phyloP scores from a whole-genome alignment of 1,284 basidiomycete genomes.

The Apiotrichum laibachii region DNA sequence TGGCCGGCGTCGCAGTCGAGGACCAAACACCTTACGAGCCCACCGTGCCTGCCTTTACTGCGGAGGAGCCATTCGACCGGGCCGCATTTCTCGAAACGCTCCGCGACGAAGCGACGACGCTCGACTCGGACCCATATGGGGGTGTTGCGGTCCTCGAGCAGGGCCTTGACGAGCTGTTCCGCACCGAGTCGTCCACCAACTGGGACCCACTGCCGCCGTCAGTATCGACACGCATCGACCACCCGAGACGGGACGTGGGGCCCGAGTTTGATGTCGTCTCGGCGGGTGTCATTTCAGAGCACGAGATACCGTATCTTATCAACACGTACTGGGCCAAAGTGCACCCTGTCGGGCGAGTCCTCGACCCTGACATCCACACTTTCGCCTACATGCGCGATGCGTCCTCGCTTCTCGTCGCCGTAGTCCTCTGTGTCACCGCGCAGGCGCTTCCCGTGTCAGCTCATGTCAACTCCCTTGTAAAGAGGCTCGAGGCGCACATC shows the following conservation, averaged over 20 bases:
- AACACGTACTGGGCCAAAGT: slow-evolving; percentile 21
- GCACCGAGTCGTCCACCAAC: too few species aligned
- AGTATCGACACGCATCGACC: slow-evolving; percentile 22
- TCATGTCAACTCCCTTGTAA: slow-evolving; percentile 17
- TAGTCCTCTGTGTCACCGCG: slow-evolving; percentile 15
- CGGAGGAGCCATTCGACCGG: slow-evolving; percentile 10
- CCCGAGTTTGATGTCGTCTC: slow-evolving; percentile 18
- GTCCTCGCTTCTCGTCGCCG: slow-evolving; percentile 16
- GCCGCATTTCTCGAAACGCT: slow-evolving; percentile 17
- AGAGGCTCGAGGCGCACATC: slow-evolving; percentile 19
- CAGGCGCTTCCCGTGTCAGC: slow-evolving; percentile 24
- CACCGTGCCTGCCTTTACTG: not conserved
- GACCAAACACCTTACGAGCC: not conserved
- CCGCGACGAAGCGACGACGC: slow-evolving; percentile 11
- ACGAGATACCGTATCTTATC: slow-evolving; percentile 13
- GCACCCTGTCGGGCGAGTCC: slow-evolving; percentile 14
- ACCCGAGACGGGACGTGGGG: slow-evolving; percentile 17
- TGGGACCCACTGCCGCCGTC: too few species aligned
- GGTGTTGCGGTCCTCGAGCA: slow-evolving; percentile 23
- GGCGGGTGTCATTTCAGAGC: slow-evolving; percentile 10
- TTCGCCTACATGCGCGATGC: slow-evolving; percentile 13
- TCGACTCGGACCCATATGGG: slow-evolving; percentile 23
- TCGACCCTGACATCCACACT: slow-evolving; percentile 22
- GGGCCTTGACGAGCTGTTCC: slow-evolving; percentile 1
- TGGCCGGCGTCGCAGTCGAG: slow-evolving; percentile 23